These are phyloP conservation scores for Pythium biforme DNA, from an alignment of 352 stramenopile genomes.

Conservation along the genomic window DNA sequence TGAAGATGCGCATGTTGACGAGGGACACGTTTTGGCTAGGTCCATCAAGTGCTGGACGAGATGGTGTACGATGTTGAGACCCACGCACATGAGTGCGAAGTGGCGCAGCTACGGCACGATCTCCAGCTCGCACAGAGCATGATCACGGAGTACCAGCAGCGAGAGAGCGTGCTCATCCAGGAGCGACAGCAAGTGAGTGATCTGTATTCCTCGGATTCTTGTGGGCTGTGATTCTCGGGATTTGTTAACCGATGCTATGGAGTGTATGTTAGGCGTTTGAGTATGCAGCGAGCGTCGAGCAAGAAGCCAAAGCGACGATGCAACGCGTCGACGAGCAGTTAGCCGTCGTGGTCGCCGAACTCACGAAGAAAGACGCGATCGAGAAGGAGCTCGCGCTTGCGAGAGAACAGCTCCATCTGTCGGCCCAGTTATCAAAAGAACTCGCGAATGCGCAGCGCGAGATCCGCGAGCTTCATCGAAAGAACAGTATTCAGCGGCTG, in stretches of 20 bases:
- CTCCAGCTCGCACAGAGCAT: slow-evolving; percentile 33
- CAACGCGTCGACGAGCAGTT: slow-evolving; percentile 51
- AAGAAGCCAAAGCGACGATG: slow-evolving; percentile 44
- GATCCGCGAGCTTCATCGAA: slow-evolving; percentile 67
- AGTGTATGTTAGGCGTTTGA: slow-evolving; percentile 48
- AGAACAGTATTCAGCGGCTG: slow-evolving; percentile 67
- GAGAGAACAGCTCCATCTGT: slow-evolving; percentile 55
- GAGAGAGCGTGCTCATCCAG: slow-evolving; percentile 56
- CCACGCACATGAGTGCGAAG: slow-evolving; percentile 56
- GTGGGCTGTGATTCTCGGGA: too few species aligned
- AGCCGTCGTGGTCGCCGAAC: slow-evolving; percentile 47
- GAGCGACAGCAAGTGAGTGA: slow-evolving; percentile 55
- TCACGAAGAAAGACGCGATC: slow-evolving; percentile 70
- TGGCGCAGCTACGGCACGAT: slow-evolving; percentile 36
- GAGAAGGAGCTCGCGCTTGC: slow-evolving; percentile 59
- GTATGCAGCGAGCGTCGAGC: slow-evolving; percentile 47
- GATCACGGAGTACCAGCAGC: slow-evolving; percentile 51
- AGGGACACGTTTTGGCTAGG: slow-evolving; percentile 26
- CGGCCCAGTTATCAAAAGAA: slow-evolving; percentile 60
- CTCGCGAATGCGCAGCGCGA: slow-evolving; percentile 66
- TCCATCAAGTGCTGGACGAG: slow-evolving; percentile 66
- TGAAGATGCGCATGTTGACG: not conserved
- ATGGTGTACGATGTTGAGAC: slow-evolving; percentile 86
- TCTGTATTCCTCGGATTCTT: too few species aligned
- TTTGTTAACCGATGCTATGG: not conserved